Evolutionary conservation across 176 grass and related monocot genomes (phyloP).

Genomic region (Miscanthus lutarioriparius): DNA sequence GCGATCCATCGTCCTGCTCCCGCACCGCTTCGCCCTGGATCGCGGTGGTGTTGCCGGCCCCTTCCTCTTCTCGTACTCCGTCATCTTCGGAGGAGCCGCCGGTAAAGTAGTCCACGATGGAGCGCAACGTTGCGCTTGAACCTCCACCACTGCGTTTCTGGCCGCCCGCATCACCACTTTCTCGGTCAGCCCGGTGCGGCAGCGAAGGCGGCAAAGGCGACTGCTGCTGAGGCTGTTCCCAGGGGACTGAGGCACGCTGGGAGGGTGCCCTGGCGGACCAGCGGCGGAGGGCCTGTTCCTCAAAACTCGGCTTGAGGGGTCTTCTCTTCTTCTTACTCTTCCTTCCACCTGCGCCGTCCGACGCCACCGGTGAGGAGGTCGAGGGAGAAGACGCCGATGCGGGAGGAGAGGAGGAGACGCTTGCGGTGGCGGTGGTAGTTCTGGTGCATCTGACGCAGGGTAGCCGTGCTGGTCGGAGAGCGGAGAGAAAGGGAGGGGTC

Average conservation of each 20-base stretch:
- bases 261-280: constrained; percentile 71
- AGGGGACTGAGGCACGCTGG: constrained; percentile 59
- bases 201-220: not conserved
- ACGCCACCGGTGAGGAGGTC: constrained; percentile 27
- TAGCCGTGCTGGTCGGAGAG: not conserved
- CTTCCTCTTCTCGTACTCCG: not conserved
- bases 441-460: not conserved
- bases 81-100: not conserved
- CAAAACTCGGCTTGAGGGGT: constrained; percentile 62
- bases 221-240: constrained; percentile 52
- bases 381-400: not conserved
- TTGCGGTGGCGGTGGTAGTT: not conserved
- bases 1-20: not conserved
- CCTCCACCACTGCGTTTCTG: not conserved
- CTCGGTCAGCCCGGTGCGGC: not conserved
- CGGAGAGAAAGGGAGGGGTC: constrained; percentile 22
- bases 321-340: constrained; percentile 52
- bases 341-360: not conserved
- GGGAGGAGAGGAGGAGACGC: not conserved
- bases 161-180: not conserved
- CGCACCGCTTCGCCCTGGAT: not conserved
- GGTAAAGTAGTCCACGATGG: constrained; percentile 41
- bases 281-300: constrained; percentile 58
- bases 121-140: constrained; percentile 30
- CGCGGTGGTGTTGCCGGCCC: not conserved